phyloP scores from a whole-genome alignment of 2,329 filamentous ascomycete genomes.

The Triangularia verruculosa region DNA sequence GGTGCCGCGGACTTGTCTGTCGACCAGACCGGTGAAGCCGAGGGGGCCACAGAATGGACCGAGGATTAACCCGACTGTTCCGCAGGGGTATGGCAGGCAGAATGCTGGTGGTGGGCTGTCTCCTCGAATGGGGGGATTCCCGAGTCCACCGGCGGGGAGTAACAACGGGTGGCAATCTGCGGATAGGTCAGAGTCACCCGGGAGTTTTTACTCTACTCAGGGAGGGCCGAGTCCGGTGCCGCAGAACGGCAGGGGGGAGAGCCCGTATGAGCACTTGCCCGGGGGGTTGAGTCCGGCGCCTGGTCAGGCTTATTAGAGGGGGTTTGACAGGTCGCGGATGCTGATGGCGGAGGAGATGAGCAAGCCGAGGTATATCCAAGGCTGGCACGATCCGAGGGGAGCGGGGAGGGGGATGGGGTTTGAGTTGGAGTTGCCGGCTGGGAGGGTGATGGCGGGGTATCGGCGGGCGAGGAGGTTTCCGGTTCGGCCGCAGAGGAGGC shows the following conservation, averaged over 20 bases:
- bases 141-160: background rate
- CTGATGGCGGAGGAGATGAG: background rate
- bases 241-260: background rate
- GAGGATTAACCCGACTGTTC: background rate
- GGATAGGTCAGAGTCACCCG: background rate
- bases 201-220: background rate
- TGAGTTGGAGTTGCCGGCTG: background rate
- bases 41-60: constrained; percentile 45
- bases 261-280: background rate
- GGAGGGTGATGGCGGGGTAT: background rate
- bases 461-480: background rate
- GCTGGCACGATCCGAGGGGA: background rate
- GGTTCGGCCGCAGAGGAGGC: background rate
- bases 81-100: background rate
- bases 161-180: background rate
- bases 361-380: background rate
- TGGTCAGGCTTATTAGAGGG: constrained; percentile 11
- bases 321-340: background rate
- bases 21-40: constrained; percentile 86
- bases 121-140: background rate
- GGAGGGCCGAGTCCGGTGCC: background rate
- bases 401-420: background rate
- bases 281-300: constrained; percentile 1
- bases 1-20: constrained; percentile 88
- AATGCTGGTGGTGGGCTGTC: background rate